Evolutionary conservation across 2,329 filamentous ascomycete species (phyloP).

Genomic region (Sarocladium brachiariae): DNA sequence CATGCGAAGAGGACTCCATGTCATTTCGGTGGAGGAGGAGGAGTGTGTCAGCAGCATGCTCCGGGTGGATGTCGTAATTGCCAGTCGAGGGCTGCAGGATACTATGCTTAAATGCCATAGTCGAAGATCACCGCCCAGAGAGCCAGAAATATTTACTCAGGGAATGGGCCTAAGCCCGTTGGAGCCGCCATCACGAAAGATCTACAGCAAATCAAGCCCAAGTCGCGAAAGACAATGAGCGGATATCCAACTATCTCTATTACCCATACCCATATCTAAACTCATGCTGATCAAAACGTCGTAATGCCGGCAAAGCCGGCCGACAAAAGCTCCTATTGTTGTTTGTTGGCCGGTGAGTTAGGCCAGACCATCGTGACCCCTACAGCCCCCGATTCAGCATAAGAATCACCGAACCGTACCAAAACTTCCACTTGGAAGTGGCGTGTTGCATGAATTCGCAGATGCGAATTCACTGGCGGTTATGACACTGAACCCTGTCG

Average conservation of each 20-base stretch:
- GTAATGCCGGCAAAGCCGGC: neutral
- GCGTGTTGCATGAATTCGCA: slow-evolving; percentile 6
- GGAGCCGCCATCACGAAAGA: slow-evolving; percentile 2
- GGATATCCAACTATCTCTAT: too few relatives aligned
- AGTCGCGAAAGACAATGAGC: too few relatives aligned
- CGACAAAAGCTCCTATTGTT: neutral
- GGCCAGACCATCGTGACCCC: too few relatives aligned
- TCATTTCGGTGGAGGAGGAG: neutral
- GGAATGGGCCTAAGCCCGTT: neutral
- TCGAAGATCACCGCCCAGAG: neutral
- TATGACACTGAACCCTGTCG: neutral
- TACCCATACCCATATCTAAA: too few relatives aligned
- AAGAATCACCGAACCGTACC: too few relatives aligned
- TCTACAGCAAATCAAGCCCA: too few relatives aligned
- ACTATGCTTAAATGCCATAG: neutral
- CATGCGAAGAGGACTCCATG: too few relatives aligned
- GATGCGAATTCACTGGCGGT: too few relatives aligned
- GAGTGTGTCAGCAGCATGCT: too few relatives aligned
- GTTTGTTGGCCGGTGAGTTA: too few relatives aligned
- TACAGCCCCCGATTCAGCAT: too few relatives aligned
- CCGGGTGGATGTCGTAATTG: neutral
- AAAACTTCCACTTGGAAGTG: neutral
- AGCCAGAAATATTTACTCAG: neutral
- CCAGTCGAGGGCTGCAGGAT: neutral
- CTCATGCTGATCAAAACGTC: too few relatives aligned